A percentile compares a stretch with the other conserved stretches of the same genome.
phyloP scores from a whole-genome alignment of 2,329 filamentous ascomycete species.

The Dactylellina leptospora region DNA sequence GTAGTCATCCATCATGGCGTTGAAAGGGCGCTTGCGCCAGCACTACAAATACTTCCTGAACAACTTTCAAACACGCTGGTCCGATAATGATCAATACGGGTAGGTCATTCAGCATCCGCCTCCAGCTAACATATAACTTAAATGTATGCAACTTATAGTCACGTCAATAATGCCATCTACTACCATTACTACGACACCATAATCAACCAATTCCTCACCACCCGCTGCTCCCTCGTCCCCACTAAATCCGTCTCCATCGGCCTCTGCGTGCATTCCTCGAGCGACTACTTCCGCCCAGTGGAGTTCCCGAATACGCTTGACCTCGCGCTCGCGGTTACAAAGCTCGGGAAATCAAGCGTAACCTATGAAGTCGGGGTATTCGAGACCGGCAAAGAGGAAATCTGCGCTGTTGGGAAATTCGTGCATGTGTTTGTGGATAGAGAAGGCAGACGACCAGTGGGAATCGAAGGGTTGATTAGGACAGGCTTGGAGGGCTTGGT shows the following conservation, averaged over 20 bases:
- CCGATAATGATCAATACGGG: conserved; percentile 55
- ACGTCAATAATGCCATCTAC: conserved; percentile 91
- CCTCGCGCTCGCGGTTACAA: conserved; percentile 81
- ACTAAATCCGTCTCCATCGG: conserved; percentile 76
- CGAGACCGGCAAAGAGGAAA: conserved; percentile 74
- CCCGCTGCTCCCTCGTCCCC: conserved; percentile 77
- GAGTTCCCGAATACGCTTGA: conserved; percentile 84
- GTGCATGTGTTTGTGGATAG: conserved; percentile 89
- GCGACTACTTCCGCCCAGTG: conserved; percentile 83
- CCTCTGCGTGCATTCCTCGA: conserved; percentile 84
- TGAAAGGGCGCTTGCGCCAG: conserved; percentile 71
- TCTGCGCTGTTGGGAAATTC: conserved; percentile 85
- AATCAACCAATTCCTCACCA: conserved; percentile 86
- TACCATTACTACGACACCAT: conserved; percentile 88
- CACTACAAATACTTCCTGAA: conserved; percentile 83
- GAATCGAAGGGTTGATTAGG: conserved; percentile 23
- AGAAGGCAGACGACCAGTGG: conserved; percentile 72
- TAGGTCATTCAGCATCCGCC: conserved; percentile 31
- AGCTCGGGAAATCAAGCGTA: conserved; percentile 84
- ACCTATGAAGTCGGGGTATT: conserved; percentile 91
- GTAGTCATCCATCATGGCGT: conserved; percentile 49
- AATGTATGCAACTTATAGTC: conserved; percentile 61
- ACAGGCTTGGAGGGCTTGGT: conserved; percentile 35
- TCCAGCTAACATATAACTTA: conserved; percentile 71
- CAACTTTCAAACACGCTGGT: conserved; percentile 84